Evolutionary conservation across 768 basidiomycete genomes (phyloP).

Genomic region (Mrakia hoshinonis): DNA sequence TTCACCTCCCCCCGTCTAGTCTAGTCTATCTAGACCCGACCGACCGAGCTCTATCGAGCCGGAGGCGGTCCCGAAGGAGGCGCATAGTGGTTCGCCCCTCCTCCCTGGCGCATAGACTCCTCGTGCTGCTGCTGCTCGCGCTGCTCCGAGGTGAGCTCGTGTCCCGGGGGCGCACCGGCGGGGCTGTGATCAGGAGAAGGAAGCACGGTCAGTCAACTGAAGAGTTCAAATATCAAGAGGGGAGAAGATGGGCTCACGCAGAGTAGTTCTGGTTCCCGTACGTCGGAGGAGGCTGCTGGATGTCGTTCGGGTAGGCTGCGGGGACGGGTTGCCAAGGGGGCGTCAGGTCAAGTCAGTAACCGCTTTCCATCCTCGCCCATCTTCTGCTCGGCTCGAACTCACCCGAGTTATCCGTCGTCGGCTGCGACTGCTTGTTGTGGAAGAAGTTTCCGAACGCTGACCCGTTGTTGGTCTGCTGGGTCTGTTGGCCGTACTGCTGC

Average conservation of each 20-base stretch:
- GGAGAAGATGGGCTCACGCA: not conserved
- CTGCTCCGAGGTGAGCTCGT: not conserved
- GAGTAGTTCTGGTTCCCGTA: constrained; percentile 1
- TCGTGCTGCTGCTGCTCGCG: constrained; percentile 4
- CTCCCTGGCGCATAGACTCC: not conserved
- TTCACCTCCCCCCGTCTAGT: no score
- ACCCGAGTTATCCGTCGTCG: not conserved
- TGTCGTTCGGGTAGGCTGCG: not conserved
- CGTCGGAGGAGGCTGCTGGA: not conserved
- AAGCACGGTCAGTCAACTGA: not conserved
- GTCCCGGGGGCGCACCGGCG: not conserved
- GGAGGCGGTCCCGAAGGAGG: not conserved
- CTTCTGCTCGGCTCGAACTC: no score
- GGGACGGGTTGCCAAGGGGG: not conserved
- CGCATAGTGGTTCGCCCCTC: no score
- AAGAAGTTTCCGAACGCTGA: not conserved
- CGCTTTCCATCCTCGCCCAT: not conserved
- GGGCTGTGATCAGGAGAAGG: not conserved
- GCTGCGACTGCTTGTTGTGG: not conserved
- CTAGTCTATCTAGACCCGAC: no score
- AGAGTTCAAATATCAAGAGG: not conserved
- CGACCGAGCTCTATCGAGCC: not conserved
- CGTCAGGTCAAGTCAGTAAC: not conserved
- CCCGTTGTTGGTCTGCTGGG: not conserved
- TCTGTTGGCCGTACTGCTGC: not conserved